Conservation (phyloP, 2,329 filamentous ascomycete genomes). For the Colletotrichum sp. region DNA sequence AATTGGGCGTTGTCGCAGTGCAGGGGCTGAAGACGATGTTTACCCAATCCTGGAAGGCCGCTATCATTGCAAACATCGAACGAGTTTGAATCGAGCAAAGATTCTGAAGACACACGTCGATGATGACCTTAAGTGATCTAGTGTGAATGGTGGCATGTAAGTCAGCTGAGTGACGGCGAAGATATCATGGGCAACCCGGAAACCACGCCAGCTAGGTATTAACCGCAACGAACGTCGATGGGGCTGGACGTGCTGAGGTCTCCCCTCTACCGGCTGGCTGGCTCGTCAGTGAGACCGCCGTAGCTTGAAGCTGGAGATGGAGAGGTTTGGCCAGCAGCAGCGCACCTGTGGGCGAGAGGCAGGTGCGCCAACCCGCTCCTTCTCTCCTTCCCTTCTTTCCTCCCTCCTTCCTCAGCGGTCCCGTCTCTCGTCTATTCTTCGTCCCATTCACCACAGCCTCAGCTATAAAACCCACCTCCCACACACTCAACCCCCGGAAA, state of each 20-base stretch:
- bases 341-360: neutral
- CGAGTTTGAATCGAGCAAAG: no score
- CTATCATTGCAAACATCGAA: no score
- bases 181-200: neutral
- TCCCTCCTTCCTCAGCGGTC: neutral
- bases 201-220: neutral
- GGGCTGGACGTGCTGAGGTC: neutral
- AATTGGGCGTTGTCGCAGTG: no score
- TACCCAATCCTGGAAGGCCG: no score
- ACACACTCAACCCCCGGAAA: neutral
- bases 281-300: neutral
- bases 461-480: neutral
- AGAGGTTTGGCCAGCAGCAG: neutral
- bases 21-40: no score
- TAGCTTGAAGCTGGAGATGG: neutral
- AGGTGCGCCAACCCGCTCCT: neutral
- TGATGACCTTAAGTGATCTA: neutral
- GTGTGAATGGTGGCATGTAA: neutral
- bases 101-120: no score
- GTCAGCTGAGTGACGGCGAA: neutral
- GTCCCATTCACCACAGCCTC: neutral
- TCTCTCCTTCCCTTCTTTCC: neutral
- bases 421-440: neutral
- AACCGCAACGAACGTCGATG: neutral
- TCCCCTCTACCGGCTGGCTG: neutral